A percentile compares a stretch with the other conserved stretches of the same genome.
Conservation (phyloP, 2,329 filamentous ascomycete species). For the Paraphoma chrysanthemicola region DNA sequence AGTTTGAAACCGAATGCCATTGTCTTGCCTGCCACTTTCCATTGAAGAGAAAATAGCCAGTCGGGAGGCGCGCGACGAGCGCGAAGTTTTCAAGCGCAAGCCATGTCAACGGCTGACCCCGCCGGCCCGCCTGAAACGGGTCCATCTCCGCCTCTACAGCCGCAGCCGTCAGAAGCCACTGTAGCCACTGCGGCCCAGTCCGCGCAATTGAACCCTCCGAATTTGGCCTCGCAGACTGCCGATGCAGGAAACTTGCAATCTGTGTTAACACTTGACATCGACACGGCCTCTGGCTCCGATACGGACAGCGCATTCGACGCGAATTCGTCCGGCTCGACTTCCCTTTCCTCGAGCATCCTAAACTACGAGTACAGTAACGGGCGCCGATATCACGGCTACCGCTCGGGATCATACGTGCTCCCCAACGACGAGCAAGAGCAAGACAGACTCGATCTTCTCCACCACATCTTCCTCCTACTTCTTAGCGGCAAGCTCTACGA, state of each 20-base stretch:
- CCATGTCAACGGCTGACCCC: conserved; percentile 2
- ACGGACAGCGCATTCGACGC: conserved; percentile 41
- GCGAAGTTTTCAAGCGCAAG: not conserved
- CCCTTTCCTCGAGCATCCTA: conserved; percentile 45
- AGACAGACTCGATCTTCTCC: conserved; percentile 48
- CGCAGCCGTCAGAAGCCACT: not conserved
- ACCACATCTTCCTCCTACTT: conserved; percentile 47
- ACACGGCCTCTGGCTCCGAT: conserved; percentile 34
- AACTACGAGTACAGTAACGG: conserved; percentile 50
- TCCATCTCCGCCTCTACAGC: not conserved
- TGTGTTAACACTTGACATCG: conserved; percentile 37
- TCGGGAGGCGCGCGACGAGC: not conserved
- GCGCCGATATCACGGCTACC: conserved; percentile 48
- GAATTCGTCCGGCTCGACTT: conserved; percentile 36
- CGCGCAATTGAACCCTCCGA: not conserved
- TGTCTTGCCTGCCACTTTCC: not conserved
- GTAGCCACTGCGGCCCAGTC: not conserved
- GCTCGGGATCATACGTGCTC: conserved; percentile 42
- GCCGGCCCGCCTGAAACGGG: not conserved
- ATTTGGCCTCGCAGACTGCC: conserved; percentile 10
- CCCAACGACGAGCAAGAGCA: conserved; percentile 50
- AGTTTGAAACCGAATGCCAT: not conserved
- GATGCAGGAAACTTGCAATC: conserved; percentile 23
- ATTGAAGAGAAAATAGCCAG: not conserved
- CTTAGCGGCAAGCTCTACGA: conserved; percentile 46